Base-by-base conservation (phyloP, 2,329 filamentous ascomycete species). In the Aspergillus unguis region DNA sequence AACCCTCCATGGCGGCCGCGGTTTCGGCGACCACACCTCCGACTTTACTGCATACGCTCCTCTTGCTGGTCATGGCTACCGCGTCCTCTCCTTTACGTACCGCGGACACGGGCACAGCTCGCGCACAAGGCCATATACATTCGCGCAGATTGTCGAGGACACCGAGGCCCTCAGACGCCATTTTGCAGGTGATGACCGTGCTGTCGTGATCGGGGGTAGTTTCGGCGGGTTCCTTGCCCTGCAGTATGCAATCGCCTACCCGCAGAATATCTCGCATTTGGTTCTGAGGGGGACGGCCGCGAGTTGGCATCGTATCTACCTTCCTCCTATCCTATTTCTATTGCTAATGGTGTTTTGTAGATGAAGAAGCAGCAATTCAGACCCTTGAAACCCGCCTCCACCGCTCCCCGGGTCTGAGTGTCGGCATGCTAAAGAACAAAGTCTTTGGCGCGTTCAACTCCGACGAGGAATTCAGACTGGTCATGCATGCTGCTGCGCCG, bases 401-500 rank as follows among this genome's bases (percentile, higher is more conserved):
- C 5, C 41, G 41, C 5, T 27, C 41, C 6, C 41, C 41, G 2
- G 41, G 41, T 1, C 28, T 43, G 41, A 43, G 27, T 7, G 8
- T 43, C 27, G n/a, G 26, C 10, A 43, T 43, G 41, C 41, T 43
- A 9, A 27, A 17, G 5, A 28, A 43, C 27, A 43, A 43, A n/a
- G 23, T 43, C 41, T 43, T 43, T 28, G 41, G 41, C 9, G n/a
- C 41, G 2, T 43, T 43, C 41, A n/a, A 28, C 25, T n/a, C 17
- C 27, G 27, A 43, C 1, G 28, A 27, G 10, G 41, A 43, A n/a
- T 43, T 43, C 27, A 9, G 41, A 4, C 41, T 43, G 11, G n/a
- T 43, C n/a, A 43, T 43, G 41, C 41, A 43, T n/a, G 41, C 41
- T 28, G 41, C 41, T 6, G 41, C 41, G 27, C 41, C 41, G 25